Evolutionary conservation across 192 early-diverging fungal species (phyloP).

Genomic region (Mortierella claussenii): DNA sequence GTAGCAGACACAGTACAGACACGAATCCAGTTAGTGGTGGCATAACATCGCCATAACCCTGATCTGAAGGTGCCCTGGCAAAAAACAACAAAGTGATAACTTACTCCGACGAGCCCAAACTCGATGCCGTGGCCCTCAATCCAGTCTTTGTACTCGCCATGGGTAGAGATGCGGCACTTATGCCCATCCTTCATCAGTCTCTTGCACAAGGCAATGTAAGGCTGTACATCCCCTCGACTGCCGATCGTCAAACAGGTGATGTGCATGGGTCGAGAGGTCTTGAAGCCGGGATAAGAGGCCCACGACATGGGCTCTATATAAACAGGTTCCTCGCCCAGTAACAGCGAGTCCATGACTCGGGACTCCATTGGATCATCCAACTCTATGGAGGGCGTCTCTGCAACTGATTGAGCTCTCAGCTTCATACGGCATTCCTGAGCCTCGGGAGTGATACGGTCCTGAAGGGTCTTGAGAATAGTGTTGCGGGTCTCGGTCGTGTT

Average conservation of each 20-base stretch:
- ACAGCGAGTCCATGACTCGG: constrained; percentile 27
- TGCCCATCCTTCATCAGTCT: constrained; percentile 71
- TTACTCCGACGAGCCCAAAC: constrained; percentile 72
- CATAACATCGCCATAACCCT: not conserved
- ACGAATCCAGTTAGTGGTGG: not conserved
- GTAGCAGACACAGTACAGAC: not conserved
- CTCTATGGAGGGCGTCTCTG: constrained; percentile 35
- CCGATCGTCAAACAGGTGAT: constrained; percentile 79
- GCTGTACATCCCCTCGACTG: constrained; percentile 81
- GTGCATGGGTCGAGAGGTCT: constrained; percentile 59
- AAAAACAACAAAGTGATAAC: constrained; percentile 52
- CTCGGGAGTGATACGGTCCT: constrained; percentile 20
- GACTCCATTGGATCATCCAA: constrained; percentile 38
- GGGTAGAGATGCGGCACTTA: constrained; percentile 72
- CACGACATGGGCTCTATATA: constrained; percentile 40
- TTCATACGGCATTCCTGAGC: constrained; percentile 27
- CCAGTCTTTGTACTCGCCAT: constrained; percentile 73
- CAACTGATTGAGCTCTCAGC: constrained; percentile 25
- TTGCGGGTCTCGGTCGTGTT: constrained; percentile 44
- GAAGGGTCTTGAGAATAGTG: constrained; percentile 33
- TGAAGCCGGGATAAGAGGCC: constrained; percentile 34
- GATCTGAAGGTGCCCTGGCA: no score
- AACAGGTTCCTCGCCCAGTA: constrained; percentile 42
- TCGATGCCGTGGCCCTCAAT: constrained; percentile 73
- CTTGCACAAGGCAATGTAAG: constrained; percentile 76